Evolutionary conservation across 306 rosid species (phyloP).

Genomic region (Lathyrus oleraceus): DNA sequence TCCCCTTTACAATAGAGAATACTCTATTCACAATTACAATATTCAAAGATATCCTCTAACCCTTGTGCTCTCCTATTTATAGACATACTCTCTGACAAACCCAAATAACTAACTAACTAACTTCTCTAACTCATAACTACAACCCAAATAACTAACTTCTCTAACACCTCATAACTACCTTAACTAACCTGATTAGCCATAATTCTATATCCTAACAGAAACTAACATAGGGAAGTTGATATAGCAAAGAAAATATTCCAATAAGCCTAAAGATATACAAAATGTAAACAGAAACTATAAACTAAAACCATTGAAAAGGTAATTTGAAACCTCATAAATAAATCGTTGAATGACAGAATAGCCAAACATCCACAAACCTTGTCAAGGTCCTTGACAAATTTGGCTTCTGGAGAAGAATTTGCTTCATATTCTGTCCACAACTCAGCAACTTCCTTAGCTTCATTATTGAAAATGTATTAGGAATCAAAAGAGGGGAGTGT

Average conservation of each 20-base stretch:
- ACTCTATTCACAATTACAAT: too few species aligned
- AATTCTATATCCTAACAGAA: neutral
- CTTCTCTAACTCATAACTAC: too few species aligned
- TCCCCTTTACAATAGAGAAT: too few species aligned
- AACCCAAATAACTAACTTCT: too few species aligned
- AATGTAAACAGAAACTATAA: neutral
- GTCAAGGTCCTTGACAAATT: conserved; percentile 90
- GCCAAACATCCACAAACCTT: conserved; percentile 47
- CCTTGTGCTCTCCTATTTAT: too few species aligned
- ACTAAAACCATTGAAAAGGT: conserved; percentile 12
- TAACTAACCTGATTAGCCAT: too few species aligned
- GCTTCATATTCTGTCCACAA: conserved; percentile 87
- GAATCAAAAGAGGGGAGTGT: conserved; percentile 24
- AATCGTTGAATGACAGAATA: conserved; percentile 24
- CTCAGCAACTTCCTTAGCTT: conserved; percentile 79
- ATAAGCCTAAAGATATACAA: conserved; percentile 9
- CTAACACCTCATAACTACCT: too few species aligned
- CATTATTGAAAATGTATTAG: conserved; percentile 27
- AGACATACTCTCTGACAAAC: too few species aligned
- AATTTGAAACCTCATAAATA: neutral
- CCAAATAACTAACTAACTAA: too few species aligned
- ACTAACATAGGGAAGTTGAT: conserved; percentile 9
- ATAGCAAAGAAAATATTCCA: neutral
- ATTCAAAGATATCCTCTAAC: too few species aligned
- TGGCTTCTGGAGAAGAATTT: conserved; percentile 79